Evolutionary conservation across 106 monocot genomes (phyloP).

Genomic region (Alisma plantagoaquatica): DNA sequence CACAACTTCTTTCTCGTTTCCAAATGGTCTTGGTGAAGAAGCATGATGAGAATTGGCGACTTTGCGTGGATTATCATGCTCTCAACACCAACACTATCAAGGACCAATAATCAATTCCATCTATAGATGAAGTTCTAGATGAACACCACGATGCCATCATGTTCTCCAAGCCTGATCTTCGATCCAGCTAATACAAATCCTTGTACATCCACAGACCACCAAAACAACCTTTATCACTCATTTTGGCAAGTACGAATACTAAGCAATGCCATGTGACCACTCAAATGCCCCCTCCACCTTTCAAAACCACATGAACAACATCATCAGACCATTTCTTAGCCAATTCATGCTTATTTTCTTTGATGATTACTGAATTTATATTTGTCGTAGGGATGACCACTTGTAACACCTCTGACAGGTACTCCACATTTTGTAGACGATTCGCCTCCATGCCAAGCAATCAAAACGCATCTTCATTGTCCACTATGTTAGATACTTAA

Average conservation of each 20-base stretch:
- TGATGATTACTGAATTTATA: conserved; percentile 8
- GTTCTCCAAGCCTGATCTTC: conserved; percentile 11
- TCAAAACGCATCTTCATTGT: too few relatives aligned
- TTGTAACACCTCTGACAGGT: neutral
- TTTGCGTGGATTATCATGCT: neutral
- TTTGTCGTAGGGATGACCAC: neutral
- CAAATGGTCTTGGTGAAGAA: conserved; percentile 1
- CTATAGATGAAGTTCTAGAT: too few relatives aligned
- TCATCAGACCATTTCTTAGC: conserved; percentile 2
- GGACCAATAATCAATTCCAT: too few relatives aligned
- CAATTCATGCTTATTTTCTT: conserved; percentile 10
- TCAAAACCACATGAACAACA: conserved; percentile 10
- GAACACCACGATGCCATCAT: neutral
- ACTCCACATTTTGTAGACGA: too few relatives aligned
- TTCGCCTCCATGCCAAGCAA: too few relatives aligned
- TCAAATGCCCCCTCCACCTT: conserved; percentile 4
- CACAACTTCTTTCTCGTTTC: neutral
- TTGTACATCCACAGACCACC: neutral
- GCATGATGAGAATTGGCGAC: neutral
- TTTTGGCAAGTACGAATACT: too few relatives aligned
- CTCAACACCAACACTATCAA: conserved; percentile 6
- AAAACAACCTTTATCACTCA: conserved; percentile 4
- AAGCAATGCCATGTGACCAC: neutral
- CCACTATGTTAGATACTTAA: too few relatives aligned
- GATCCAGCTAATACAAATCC: conserved; percentile 1